phyloP scores from a whole-genome alignment of 2,329 filamentous ascomycete genomes.

The Talaromyces sp. region DNA sequence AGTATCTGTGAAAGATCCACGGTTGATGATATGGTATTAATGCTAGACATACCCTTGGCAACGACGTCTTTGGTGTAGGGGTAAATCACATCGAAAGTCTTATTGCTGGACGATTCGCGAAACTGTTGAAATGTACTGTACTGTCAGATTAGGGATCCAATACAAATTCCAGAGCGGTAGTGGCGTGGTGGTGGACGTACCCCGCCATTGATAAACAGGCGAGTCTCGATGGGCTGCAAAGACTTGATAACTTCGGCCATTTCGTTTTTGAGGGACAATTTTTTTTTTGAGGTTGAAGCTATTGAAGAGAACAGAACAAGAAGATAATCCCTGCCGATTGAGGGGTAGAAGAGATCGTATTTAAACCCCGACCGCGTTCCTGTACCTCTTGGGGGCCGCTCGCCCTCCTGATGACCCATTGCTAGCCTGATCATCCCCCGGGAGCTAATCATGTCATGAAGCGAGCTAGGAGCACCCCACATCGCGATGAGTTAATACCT shows the following conservation, averaged over 20 bases:
- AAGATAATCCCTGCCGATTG: constrained; percentile 14
- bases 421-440: no score
- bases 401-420: no score
- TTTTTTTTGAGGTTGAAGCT: background rate
- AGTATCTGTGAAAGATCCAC: background rate
- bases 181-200: constrained; percentile 14
- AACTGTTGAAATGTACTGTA: constrained; percentile 21
- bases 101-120: constrained; percentile 29
- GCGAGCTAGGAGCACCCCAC: no score
- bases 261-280: background rate
- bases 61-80: constrained; percentile 33
- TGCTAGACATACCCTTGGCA: constrained; percentile 27
- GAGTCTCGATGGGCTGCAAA: constrained; percentile 31
- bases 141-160: background rate
- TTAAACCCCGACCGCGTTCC: no score
- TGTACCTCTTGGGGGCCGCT: no score
- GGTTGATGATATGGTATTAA: background rate
- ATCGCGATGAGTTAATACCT: no score
- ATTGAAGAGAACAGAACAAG: background rate
- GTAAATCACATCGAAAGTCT: constrained; percentile 34
- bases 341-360: background rate
- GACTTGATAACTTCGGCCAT: constrained; percentile 12
- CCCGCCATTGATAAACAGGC: constrained; percentile 38
- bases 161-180: background rate
- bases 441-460: no score